Percentiles rank a stretch among this genome's conserved stretches.
Conservation (phyloP, 331 rosid species). For the Telfairia occidentalis region DNA sequence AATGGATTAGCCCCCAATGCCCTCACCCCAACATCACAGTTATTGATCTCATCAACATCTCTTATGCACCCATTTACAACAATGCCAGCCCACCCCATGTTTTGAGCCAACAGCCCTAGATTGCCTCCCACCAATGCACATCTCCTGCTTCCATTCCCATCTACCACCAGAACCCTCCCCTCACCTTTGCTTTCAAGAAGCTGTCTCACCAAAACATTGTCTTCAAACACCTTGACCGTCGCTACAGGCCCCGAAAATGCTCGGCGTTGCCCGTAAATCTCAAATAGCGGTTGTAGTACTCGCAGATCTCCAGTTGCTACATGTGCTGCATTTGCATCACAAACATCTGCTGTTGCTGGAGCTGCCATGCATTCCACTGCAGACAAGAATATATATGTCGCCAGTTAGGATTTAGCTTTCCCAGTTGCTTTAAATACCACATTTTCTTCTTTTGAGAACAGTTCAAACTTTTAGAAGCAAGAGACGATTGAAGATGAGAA, state of each 20-base stretch:
- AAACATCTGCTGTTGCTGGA: conserved; percentile 49
- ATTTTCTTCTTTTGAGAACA: neutral
- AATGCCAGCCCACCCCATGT: conserved; percentile 57
- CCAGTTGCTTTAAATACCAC: neutral
- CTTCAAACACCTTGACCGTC: conserved; percentile 31
- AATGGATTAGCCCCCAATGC: conserved; percentile 58
- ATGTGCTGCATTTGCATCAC: conserved; percentile 49
- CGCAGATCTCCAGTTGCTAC: conserved; percentile 35
- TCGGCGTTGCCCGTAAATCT: conserved; percentile 19
- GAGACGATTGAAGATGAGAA: neutral
- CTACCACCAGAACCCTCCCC: conserved; percentile 30
- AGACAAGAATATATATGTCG: conserved; percentile 15
- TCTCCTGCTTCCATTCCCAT: conserved; percentile 30
- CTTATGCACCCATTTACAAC: conserved; percentile 68
- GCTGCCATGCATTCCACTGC: conserved; percentile 32
- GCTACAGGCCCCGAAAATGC: conserved; percentile 24
- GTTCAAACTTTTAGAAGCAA: neutral
- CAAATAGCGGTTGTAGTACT: conserved; percentile 22
- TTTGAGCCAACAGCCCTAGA: conserved; percentile 41
- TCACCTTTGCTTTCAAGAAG: conserved; percentile 26
- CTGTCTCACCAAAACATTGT: conserved; percentile 25
- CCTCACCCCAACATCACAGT: conserved; percentile 53
- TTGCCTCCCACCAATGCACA: conserved; percentile 34
- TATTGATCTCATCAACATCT: conserved; percentile 70
- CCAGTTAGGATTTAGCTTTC: neutral